Base-by-base conservation (phyloP, 352 stramenopile genomes). In the Pythium utonaiense region DNA sequence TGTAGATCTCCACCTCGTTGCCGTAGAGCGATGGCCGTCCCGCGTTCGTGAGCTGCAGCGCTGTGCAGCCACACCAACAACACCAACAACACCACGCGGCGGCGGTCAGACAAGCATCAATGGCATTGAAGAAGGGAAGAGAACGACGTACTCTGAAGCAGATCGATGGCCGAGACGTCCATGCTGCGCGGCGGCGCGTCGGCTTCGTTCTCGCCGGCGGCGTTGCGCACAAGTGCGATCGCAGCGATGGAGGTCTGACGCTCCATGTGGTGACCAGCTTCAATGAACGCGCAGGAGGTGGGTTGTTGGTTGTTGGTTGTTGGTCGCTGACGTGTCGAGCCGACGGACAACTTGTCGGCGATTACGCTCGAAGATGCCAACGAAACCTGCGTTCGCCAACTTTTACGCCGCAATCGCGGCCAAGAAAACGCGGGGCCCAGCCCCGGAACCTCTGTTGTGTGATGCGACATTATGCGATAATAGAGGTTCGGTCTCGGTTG, bases 1-100 rank as follows among this genome's bases (percentile, higher is more conserved):
- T 89, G 71, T 95, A 95, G 60, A 95, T 90, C 64, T 95, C 86
- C n/a, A 93, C 86, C 40, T 95, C 86, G 24, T 75, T 88, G 12
- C 71, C 76, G 51, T 89, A 91, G 31, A 95, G 80, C 53, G 74
- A 73, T 3, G 86, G 86, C 3, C 86, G 80, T 0, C 86, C 86
- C 1, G 83, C 81, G 5, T 78, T 69, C 24, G 81, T 93, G 24
- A 95, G 66, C 19, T 78, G 71, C 53, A 95, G 71, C 27, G 75
- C 86, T 95, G 55, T n/a, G n/a, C n/a, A n/a, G n/a, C n/a, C 25
- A 50, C n/a, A 25, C 38, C 4, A 52, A 52, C 27, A 38, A 47
- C n/a, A 57, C 28, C 48, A 47, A 30, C 19, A 30, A 16, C 40
- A 36, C 0, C 19, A 27, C 50, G 22, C 56, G 48, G n/a, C n/a